A percentile compares a stretch with the other conserved stretches of the same genome.
Evolutionary conservation across 495 filamentous ascomycete genomes (phyloP).

Genomic region (Jackrogersella minutella): DNA sequence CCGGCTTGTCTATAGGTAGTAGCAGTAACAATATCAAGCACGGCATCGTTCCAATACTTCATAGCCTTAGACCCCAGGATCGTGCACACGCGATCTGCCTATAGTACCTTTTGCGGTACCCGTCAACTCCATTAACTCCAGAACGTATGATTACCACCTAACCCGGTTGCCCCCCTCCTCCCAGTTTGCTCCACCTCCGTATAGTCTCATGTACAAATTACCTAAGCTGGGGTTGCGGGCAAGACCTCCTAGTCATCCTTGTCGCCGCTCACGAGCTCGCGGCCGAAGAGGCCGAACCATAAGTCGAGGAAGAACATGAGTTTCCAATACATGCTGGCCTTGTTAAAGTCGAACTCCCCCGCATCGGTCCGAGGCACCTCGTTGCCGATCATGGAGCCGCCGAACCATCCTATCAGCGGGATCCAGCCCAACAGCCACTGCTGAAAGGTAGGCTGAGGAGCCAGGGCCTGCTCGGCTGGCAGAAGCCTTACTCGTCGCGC

Average conservation of each 20-base stretch:
- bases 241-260: slow-evolving; percentile 53
- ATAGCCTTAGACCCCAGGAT: background rate
- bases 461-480: slow-evolving; percentile 68
- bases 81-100: too few relatives aligned
- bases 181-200: background rate
- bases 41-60: slow-evolving; percentile 8
- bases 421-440: slow-evolving; percentile 69
- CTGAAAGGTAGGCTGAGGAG: slow-evolving; percentile 66
- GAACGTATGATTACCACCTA: background rate
- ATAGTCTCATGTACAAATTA: background rate
- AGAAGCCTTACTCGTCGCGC: slow-evolving; percentile 60
- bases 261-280: slow-evolving; percentile 58
- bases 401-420: slow-evolving; percentile 73
- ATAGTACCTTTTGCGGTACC: background rate
- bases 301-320: slow-evolving; percentile 61
- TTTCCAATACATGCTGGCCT: slow-evolving; percentile 81
- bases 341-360: slow-evolving; percentile 79
- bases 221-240: background rate
- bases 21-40: background rate
- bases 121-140: background rate
- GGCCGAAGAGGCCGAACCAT: slow-evolving; percentile 57
- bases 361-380: slow-evolving; percentile 77
- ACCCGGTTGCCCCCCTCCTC: background rate
- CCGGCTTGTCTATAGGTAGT: slow-evolving; percentile 8
- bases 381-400: slow-evolving; percentile 80